Percentiles rank a stretch among this genome's conserved stretches.
These are phyloP conservation scores for Citrullus mucosospermus DNA, from an alignment of 306 rosid species.

Conservation along the genomic window DNA sequence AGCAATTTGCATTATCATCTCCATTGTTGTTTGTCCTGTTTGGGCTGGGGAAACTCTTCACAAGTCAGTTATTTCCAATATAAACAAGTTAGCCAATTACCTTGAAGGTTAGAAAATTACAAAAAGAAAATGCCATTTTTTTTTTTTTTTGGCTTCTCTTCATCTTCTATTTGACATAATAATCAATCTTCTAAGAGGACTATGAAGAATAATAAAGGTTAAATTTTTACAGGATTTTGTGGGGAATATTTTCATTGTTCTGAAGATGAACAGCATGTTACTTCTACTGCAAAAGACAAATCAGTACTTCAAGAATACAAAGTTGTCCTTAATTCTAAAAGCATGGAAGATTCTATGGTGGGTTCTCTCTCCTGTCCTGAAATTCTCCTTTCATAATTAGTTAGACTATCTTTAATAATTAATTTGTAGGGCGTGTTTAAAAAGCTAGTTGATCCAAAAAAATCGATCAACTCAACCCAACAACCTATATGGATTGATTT, in stretches of 20 bases:
- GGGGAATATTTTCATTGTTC: slow-evolving; percentile 35
- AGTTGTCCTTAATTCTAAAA: slow-evolving; percentile 59
- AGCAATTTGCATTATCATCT: slow-evolving; percentile 47
- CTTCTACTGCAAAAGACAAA: slow-evolving; percentile 15
- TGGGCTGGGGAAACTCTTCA: slow-evolving; percentile 96
- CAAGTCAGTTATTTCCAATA: slow-evolving; percentile 48
- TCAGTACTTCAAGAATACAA: slow-evolving; percentile 44
- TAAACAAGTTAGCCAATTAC: slow-evolving; percentile 59
- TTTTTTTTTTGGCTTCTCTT: background rate
- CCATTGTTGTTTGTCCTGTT: slow-evolving; percentile 54
- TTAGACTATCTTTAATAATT: too few species aligned
- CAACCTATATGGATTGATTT: too few species aligned
- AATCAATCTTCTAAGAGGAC: background rate
- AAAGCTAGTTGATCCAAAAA: too few species aligned
- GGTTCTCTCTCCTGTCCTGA: background rate
- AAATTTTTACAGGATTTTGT: slow-evolving; percentile 41
- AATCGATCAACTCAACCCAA: too few species aligned
- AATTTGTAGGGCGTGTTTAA: too few species aligned
- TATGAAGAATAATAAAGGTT: background rate
- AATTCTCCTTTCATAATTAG: too few species aligned
- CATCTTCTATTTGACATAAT: background rate
- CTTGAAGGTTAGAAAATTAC: slow-evolving; percentile 31
- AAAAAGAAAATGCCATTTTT: background rate
- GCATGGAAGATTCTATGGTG: slow-evolving; percentile 60
- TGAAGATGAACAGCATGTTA: slow-evolving; percentile 18